Percentiles rank a stretch among this genome's conserved stretches.
phyloP scores from a whole-genome alignment of 768 basidiomycete species.

The Sarcomyxa edulis region DNA sequence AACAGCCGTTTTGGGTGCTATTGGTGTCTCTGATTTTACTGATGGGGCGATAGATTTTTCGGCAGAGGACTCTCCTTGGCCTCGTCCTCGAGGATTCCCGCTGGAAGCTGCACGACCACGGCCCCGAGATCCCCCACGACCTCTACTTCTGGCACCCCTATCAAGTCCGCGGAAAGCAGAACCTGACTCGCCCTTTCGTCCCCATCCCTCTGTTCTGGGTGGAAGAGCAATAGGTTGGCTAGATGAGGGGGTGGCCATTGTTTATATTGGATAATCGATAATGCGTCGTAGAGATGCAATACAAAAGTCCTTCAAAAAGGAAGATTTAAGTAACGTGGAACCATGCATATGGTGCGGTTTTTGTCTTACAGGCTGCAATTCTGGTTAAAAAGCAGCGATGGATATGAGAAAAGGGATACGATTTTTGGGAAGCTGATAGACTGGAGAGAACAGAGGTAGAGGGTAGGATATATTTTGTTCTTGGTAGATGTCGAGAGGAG shows the following conservation, averaged over 20 bases:
- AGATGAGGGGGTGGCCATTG: no score
- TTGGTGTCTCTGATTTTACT: slow-evolving; percentile 15
- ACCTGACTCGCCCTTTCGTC: slow-evolving; percentile 38
- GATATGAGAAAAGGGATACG: neutral
- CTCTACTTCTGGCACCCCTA: slow-evolving; percentile 29
- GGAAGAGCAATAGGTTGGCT: no score
- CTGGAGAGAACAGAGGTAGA: no score
- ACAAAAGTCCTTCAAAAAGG: no score
- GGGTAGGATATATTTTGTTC: no score
- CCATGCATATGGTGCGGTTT: no score
- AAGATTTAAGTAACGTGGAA: no score
- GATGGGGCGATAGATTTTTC: slow-evolving; percentile 12
- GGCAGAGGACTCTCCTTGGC: slow-evolving; percentile 20
- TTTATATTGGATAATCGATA: no score
- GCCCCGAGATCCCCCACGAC: slow-evolving; percentile 26
- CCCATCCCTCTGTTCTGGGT: slow-evolving; percentile 38
- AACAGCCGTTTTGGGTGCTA: slow-evolving; percentile 7
- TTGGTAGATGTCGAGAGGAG: no score
- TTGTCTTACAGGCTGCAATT: slow-evolving; percentile 49
- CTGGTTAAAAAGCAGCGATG: slow-evolving; percentile 5
- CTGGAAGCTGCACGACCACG: slow-evolving; percentile 28
- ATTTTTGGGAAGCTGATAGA: no score
- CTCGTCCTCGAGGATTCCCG: slow-evolving; percentile 24
- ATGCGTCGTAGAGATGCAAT: no score
- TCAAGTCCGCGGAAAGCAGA: slow-evolving; percentile 42